These are phyloP conservation scores for Middelhovenomyces tepae DNA, from an alignment of 805 yeast genomes.

Conservation along the genomic window DNA sequence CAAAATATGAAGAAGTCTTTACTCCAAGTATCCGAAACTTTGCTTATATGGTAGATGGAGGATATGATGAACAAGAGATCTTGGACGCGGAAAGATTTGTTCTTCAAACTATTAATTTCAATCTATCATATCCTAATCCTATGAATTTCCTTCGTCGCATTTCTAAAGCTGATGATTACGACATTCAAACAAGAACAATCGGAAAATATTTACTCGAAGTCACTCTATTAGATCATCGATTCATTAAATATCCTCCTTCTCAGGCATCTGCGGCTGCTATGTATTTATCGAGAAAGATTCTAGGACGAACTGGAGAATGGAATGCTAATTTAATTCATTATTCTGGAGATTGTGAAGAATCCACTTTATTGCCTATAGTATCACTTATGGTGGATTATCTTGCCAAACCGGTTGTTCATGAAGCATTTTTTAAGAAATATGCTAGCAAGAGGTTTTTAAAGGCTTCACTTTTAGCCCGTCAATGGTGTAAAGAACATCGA, in stretches of 20 bases:
- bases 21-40: conserved; percentile 79
- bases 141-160: conserved; percentile 82
- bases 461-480: conserved; percentile 30
- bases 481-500: conserved; percentile 25
- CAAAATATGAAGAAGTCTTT: conserved; percentile 88
- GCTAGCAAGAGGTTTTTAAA: conserved; percentile 83
- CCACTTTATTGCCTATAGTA: conserved; percentile 62
- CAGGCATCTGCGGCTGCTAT: conserved; percentile 80
- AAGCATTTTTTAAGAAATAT: conserved; percentile 88
- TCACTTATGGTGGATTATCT: conserved; percentile 66
- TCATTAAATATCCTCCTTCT: conserved; percentile 68
- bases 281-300: conserved; percentile 69
- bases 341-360: conserved; percentile 78
- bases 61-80: conserved; percentile 71
- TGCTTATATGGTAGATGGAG: conserved; percentile 82
- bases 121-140: conserved; percentile 79
- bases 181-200: conserved; percentile 70
- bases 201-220: conserved; percentile 81
- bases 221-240: conserved; percentile 63
- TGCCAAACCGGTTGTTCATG: conserved; percentile 75
- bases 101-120: conserved; percentile 60
- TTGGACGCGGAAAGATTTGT: conserved; percentile 76
- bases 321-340: conserved; percentile 80
- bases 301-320: conserved; percentile 59
- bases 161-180: conserved; percentile 86